phyloP scores from a whole-genome alignment of 1,139 yeast genomes.

The Magnusiomyces sp. region DNA sequence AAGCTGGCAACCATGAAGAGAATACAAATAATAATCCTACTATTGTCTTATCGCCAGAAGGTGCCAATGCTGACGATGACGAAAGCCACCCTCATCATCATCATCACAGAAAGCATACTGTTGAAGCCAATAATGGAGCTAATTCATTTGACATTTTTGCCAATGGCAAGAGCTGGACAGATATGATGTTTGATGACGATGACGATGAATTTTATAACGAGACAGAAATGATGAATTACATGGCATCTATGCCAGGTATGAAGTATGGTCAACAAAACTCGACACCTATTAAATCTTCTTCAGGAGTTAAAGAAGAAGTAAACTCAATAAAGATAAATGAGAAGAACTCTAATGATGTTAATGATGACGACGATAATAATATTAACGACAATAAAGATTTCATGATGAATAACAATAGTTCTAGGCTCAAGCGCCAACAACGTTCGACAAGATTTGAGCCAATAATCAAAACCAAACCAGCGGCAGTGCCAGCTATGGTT shows the following conservation, averaged over 20 bases:
- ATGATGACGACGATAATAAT: neutral
- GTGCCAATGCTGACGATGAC: conserved; percentile 1
- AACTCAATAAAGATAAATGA: no score
- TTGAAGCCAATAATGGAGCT: neutral
- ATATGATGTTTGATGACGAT: neutral
- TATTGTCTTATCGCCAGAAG: neutral
- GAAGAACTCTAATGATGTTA: neutral
- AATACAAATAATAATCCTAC: neutral
- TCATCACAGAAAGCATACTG: no score
- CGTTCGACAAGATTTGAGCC: no score
- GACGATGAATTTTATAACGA: neutral
- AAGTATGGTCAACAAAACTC: no score
- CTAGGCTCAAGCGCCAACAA: neutral
- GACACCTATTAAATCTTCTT: no score
- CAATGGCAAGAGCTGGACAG: neutral
- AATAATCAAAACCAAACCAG: no score
- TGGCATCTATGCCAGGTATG: no score
- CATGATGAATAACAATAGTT: neutral
- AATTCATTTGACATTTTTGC: neutral
- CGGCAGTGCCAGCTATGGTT: no score
- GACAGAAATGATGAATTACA: neutral
- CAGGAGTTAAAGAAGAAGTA: no score
- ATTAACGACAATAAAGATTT: neutral
- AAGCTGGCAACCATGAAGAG: neutral
- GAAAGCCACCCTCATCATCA: conserved; percentile 4